Conservation (phyloP, 495 filamentous ascomycete species). For the Halenospora varia region DNA sequence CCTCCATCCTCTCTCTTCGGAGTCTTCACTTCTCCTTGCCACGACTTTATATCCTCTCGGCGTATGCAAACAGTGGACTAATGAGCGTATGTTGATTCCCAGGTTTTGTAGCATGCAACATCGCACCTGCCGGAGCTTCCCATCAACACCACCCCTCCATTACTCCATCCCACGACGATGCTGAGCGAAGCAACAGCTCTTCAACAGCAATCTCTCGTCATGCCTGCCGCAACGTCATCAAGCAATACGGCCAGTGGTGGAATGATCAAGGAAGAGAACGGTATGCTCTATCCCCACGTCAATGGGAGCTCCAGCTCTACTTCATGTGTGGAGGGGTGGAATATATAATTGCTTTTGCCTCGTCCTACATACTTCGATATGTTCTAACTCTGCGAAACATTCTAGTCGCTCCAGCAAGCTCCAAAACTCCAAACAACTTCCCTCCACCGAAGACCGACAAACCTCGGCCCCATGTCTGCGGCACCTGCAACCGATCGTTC, state of each 20-base stretch:
- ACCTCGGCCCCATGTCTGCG: conserved; percentile 90
- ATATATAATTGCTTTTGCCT: conserved; percentile 12
- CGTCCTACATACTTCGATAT: conserved; percentile 4
- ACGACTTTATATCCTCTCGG: background rate
- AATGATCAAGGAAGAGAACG: conserved; percentile 19
- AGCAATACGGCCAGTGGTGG: conserved; percentile 12
- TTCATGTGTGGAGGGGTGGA: background rate
- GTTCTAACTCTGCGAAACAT: background rate
- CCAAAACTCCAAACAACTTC: conserved; percentile 21
- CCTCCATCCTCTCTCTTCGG: conserved; percentile 12
- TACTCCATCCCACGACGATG: conserved; percentile 14
- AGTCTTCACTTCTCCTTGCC: background rate
- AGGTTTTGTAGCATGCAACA: conserved; percentile 17
- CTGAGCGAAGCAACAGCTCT: conserved; percentile 18
- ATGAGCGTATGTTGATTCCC: conserved; percentile 3
- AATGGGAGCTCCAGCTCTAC: background rate
- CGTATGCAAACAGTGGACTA: background rate
- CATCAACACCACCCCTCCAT: background rate
- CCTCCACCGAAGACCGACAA: conserved; percentile 58
- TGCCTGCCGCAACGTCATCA: conserved; percentile 26
- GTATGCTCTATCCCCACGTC: conserved; percentile 14
- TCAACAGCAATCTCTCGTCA: conserved; percentile 15
- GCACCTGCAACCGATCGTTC: conserved; percentile 89
- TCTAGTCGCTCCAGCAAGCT: conserved; percentile 11
- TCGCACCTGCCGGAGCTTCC: conserved; percentile 6